Conservation (phyloP, 331 rosid genomes). For the Quercus tomentella region DNA sequence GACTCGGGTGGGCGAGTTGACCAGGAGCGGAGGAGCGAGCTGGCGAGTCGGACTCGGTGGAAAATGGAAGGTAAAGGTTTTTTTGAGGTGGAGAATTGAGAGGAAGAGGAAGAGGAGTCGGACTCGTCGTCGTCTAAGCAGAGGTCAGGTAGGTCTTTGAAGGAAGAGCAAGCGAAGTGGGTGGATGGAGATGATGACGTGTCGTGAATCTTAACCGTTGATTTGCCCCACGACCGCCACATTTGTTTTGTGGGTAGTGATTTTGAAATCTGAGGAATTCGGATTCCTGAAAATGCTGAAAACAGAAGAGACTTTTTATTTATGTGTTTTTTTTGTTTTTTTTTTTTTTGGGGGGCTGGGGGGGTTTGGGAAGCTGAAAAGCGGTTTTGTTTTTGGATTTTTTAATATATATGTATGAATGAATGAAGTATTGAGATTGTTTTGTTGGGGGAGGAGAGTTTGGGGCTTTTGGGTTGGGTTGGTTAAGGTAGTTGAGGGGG, state of each 20-base stretch:
- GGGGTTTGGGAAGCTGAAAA: constrained; percentile 18
- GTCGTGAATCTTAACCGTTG: constrained; percentile 55
- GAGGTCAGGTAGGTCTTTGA: constrained; percentile 79
- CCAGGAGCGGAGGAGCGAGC: constrained; percentile 70
- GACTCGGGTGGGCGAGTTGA: constrained; percentile 35
- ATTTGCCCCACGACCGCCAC: constrained; percentile 86
- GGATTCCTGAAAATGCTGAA: background rate
- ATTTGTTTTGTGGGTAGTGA: constrained; percentile 59
- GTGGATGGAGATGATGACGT: constrained; percentile 45
- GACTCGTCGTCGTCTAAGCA: constrained; percentile 42
- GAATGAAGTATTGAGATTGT: background rate
- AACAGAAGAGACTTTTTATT: background rate
- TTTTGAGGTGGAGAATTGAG: constrained; percentile 27
- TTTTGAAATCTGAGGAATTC: background rate
- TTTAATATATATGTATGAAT: too few relatives aligned
- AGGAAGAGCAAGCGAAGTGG: constrained; percentile 72
- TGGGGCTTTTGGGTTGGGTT: constrained; percentile 30
- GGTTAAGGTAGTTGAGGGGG: constrained; percentile 58
- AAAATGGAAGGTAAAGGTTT: constrained; percentile 56
- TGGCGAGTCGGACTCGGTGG: constrained; percentile 80
- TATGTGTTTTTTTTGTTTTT: background rate
- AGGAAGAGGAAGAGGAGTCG: background rate
- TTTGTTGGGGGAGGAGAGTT: background rate
- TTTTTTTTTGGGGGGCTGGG: constrained; percentile 6
- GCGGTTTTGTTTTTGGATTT: background rate